Evolutionary conservation across 352 stramenopile species (phyloP), one percentile per base, ranked within the genome.

Genomic region (Phytophthora pisi): DNA sequence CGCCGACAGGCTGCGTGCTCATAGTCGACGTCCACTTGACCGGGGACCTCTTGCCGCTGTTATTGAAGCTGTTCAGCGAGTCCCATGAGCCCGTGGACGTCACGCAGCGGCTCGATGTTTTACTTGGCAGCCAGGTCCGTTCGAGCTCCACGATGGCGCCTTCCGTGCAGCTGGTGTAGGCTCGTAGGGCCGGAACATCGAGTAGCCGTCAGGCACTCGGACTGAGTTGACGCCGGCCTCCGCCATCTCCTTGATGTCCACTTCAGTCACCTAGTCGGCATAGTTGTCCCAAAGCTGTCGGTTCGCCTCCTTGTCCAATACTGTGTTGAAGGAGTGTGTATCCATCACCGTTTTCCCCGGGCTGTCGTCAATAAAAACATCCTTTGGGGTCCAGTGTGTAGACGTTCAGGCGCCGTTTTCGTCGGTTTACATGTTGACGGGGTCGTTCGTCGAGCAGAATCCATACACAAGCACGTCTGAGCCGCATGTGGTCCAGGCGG

Each of bases 61-160:
- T 98, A 75, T 98, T 94, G 71, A 98, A 98, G 28, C 96, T 94
- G 75, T 98, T 98, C 77, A 98, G 93, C 42, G 84, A 97, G 31
- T 31, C 88, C 93, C 24, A 94, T 85, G 51, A 95, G 71, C 5
- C 90, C 89, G 79, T 98, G 96, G 40, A 98, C 86, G 72, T 98
- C 96, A 26, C 98, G 71, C 42, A 98, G 67, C 5, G 97, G 76
- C n/a, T 83, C 75, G 16, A 98, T 87, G 45, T 86, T 81, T 78
- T 97, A 94, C 65, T 91, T 90, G 28, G 84, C 66, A 5, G 81
- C 82, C 68, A 95, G 87, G 67, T 97, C 90, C 1, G 95, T 54
- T 98, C 91, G 3, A 98, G 70, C 36, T 97, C 91, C 16, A 98
- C 90, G 6, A 98, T 67, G 1, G 92, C 78, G 13, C 93, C 96